These are phyloP conservation scores for Sugiyamaella mastotermitis DNA, from an alignment of 805 yeast species.

Conservation along the genomic window DNA sequence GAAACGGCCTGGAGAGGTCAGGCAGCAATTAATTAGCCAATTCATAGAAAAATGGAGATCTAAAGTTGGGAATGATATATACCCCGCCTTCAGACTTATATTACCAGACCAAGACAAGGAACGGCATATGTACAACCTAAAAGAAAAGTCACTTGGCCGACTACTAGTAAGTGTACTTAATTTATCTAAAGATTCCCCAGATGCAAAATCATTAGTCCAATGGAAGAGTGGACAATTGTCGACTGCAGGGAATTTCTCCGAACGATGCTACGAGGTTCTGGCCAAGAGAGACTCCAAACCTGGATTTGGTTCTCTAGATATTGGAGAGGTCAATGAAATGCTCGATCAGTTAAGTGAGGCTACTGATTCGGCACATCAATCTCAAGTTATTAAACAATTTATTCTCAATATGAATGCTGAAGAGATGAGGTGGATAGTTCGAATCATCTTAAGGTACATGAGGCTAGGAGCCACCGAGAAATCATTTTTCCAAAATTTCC, in stretches of 20 bases:
- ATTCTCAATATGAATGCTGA: constrained; percentile 48
- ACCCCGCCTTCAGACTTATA: constrained; percentile 54
- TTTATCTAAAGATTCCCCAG: constrained; percentile 55
- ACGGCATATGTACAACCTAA: constrained; percentile 51
- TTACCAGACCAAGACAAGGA: constrained; percentile 44
- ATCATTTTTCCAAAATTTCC: constrained; percentile 57
- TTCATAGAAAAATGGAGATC: constrained; percentile 48
- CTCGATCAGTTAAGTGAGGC: constrained; percentile 40
- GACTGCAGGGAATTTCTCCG: constrained; percentile 42
- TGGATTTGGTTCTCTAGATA: constrained; percentile 34
- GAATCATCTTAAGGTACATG: constrained; percentile 49
- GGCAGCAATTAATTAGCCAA: constrained; percentile 27
- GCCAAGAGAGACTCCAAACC: constrained; percentile 41
- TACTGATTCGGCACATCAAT: constrained; percentile 34
- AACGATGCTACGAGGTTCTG: constrained; percentile 44
- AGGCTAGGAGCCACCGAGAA: constrained; percentile 54
- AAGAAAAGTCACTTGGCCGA: constrained; percentile 55
- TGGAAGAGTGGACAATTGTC: constrained; percentile 44
- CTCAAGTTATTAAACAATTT: constrained; percentile 42
- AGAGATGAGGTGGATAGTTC: constrained; percentile 65
- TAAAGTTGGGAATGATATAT: constrained; percentile 56
- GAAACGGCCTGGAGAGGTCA: constrained; percentile 19
- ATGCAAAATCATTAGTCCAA: constrained; percentile 43
- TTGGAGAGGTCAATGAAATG: constrained; percentile 44
- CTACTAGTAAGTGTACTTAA: constrained; percentile 43